Conservation (phyloP, 192 early-diverging fungal genomes). For the Entomortierella beljakovae region DNA sequence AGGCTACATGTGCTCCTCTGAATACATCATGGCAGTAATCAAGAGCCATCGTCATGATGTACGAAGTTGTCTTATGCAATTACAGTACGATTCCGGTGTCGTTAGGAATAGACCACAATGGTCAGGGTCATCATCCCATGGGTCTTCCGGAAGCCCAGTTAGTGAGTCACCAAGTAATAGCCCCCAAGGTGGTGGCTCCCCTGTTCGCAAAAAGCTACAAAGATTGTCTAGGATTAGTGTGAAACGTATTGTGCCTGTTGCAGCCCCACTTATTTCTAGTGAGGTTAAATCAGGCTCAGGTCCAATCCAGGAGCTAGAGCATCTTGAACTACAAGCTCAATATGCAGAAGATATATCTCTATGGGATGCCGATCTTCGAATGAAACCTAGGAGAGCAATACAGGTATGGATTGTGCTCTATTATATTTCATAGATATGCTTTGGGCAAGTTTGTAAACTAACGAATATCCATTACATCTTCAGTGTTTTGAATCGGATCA, state of each 20-base stretch:
- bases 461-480: background rate
- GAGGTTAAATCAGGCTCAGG: background rate
- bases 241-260: conserved; percentile 30
- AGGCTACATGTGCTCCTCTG: conserved; percentile 41
- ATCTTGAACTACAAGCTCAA: conserved; percentile 24
- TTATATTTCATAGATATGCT: background rate
- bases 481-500: conserved; percentile 45
- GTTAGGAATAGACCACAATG: conserved; percentile 6
- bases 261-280: conserved; percentile 5
- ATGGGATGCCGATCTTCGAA: conserved; percentile 33
- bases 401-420: conserved; percentile 25
- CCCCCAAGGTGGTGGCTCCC: background rate
- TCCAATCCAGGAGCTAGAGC: conserved; percentile 23
- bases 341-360: conserved; percentile 48
- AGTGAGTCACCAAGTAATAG: background rate
- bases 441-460: background rate
- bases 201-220: conserved; percentile 29
- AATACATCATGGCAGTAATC: conserved; percentile 29
- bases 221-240: conserved; percentile 41
- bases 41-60: conserved; percentile 29
- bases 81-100: conserved; percentile 44
- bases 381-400: conserved; percentile 17
- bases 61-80: conserved; percentile 41
- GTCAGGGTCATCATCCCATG: background rate
- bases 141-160: background rate